phyloP scores from a whole-genome alignment of 805 yeast species.

The Teunomyces gatunensis region DNA sequence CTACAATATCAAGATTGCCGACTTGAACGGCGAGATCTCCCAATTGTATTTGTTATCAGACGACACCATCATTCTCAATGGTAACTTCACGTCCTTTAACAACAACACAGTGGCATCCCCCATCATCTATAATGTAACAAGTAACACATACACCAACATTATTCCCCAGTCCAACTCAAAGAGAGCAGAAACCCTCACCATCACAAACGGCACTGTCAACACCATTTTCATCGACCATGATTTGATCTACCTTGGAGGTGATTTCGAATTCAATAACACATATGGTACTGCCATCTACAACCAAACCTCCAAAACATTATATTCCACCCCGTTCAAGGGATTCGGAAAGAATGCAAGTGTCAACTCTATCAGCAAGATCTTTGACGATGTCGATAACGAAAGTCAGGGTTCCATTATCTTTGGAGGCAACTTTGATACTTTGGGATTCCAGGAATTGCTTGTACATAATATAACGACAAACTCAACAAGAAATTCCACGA shows the following conservation, averaged over 20 bases:
- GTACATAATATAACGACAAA: conserved; percentile 31
- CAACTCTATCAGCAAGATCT: conserved; percentile 56
- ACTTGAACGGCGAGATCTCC: conserved; percentile 29
- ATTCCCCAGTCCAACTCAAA: conserved; percentile 13
- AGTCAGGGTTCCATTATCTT: conserved; percentile 56
- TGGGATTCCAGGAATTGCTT: conserved; percentile 52
- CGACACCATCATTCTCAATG: conserved; percentile 31
- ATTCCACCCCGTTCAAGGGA: conserved; percentile 68
- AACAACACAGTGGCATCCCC: conserved; percentile 26
- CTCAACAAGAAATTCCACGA: conserved; percentile 22
- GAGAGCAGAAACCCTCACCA: conserved; percentile 14
- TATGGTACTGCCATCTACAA: conserved; percentile 68
- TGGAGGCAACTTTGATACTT: conserved; percentile 70
- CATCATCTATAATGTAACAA: conserved; percentile 32
- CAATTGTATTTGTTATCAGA: conserved; percentile 24
- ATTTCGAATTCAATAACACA: conserved; percentile 52
- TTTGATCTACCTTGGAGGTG: conserved; percentile 78
- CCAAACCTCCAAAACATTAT: conserved; percentile 36
- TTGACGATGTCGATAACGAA: conserved; percentile 28
- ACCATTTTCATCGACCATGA: conserved; percentile 41
- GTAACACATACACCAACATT: conserved; percentile 21
- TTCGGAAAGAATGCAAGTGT: conserved; percentile 60
- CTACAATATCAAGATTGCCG: conserved; percentile 21
- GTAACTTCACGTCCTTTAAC: conserved; percentile 36
- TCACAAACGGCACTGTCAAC: conserved; percentile 29